Evolutionary conservation across 805 yeast species (phyloP).

Genomic region (Cyberlindnera euphorbiiphila): DNA sequence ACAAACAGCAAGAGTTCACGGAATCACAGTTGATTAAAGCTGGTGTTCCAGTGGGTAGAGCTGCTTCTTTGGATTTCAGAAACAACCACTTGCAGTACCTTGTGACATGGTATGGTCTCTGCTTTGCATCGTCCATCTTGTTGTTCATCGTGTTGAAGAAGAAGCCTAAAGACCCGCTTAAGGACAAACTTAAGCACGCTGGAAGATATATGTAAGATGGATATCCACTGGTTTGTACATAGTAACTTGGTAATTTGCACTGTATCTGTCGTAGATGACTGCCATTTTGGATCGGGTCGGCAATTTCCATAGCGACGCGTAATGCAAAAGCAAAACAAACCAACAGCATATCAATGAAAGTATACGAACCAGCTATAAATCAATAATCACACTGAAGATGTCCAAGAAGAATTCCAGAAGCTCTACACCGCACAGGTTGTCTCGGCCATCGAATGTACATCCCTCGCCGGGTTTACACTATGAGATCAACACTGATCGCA

Average conservation of each 20-base stretch:
- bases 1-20: slow-evolving; percentile 39
- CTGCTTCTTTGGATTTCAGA: slow-evolving; percentile 74
- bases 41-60: slow-evolving; percentile 88
- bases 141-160: slow-evolving; percentile 50
- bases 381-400: slow-evolving; percentile 7
- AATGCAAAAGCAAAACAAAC: slow-evolving; percentile 3
- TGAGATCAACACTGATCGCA: slow-evolving; percentile 36
- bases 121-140: slow-evolving; percentile 67
- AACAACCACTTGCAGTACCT: slow-evolving; percentile 91
- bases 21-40: slow-evolving; percentile 61
- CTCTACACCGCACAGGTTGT: slow-evolving; percentile 35
- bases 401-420: slow-evolving; percentile 21
- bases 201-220: slow-evolving; percentile 33
- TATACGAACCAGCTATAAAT: not conserved
- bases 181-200: slow-evolving; percentile 49
- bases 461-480: slow-evolving; percentile 45
- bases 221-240: slow-evolving; percentile 4
- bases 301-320: slow-evolving; percentile 1
- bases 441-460: slow-evolving; percentile 34
- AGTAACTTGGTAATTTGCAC: no score
- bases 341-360: not conserved
- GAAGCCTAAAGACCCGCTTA: slow-evolving; percentile 35
- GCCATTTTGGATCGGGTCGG: slow-evolving; percentile 7
- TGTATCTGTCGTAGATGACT: no score
- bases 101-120: slow-evolving; percentile 92